A percentile compares a stretch with the other conserved stretches of the same genome.
These are phyloP conservation scores for Xylariales sp. DNA, from an alignment of 2,329 filamentous ascomycete genomes.

Conservation along the genomic window DNA sequence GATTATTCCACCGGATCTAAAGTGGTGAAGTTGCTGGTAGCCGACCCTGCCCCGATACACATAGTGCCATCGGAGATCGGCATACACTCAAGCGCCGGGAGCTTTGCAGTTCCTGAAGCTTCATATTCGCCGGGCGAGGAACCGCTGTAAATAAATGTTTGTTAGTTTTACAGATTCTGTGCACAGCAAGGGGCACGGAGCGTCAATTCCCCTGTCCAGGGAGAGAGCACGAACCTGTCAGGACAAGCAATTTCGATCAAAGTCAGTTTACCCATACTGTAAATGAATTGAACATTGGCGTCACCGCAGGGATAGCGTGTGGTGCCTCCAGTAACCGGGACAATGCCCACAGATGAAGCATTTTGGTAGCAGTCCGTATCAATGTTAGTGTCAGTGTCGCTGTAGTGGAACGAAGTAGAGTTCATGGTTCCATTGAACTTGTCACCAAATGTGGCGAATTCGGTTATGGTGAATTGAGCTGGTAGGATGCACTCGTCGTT, in stretches of 20 bases:
- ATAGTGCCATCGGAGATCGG: neutral
- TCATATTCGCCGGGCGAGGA: slow-evolving; percentile 10
- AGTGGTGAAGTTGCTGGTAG: slow-evolving; percentile 7
- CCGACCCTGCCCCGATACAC: slow-evolving; percentile 1
- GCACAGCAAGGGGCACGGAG: no score
- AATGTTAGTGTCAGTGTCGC: slow-evolving; percentile 20
- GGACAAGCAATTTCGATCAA: slow-evolving; percentile 21
- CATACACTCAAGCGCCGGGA: slow-evolving; percentile 7
- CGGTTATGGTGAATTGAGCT: slow-evolving; percentile 17
- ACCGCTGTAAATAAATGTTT: neutral
- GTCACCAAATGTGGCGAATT: slow-evolving; percentile 19
- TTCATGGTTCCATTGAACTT: slow-evolving; percentile 12
- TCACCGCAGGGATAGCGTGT: slow-evolving; percentile 22
- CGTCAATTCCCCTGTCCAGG: neutral
- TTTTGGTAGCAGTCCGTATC: slow-evolving; percentile 20
- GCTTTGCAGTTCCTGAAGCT: slow-evolving; percentile 12
- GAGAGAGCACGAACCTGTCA: slow-evolving; percentile 15
- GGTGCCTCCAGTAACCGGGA: slow-evolving; percentile 8
- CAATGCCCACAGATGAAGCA: slow-evolving; percentile 17
- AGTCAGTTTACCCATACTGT: slow-evolving; percentile 21
- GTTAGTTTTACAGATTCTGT: no score
- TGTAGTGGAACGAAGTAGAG: slow-evolving; percentile 19
- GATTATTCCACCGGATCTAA: no score
- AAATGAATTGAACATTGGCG: slow-evolving; percentile 21
- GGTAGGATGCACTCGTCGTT: slow-evolving; percentile 19